phyloP scores from a whole-genome alignment of 805 yeast genomes.

The Hermanozyma aechmeae region DNA sequence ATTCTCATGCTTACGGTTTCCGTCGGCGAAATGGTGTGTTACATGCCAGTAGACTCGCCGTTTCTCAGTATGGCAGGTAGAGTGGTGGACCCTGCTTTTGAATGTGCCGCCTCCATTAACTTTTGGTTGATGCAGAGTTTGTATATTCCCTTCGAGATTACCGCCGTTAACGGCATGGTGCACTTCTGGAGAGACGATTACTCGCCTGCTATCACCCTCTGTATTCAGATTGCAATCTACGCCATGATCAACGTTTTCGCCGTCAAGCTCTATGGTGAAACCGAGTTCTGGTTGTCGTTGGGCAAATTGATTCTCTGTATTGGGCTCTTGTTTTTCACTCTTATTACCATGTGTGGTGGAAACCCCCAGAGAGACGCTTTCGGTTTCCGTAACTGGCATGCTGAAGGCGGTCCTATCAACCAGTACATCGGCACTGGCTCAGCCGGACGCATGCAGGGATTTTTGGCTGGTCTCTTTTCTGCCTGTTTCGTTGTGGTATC shows the following conservation, averaged over 20 bases:
- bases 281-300: conserved; percentile 71
- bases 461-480: conserved; percentile 26
- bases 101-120: conserved; percentile 24
- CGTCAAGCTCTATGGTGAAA: conserved; percentile 69
- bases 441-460: conserved; percentile 33
- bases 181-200: conserved; percentile 44
- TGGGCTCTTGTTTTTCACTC: conserved; percentile 70
- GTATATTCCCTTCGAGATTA: conserved; percentile 16
- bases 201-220: conserved; percentile 38
- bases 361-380: conserved; percentile 56
- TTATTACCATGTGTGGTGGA: conserved; percentile 81
- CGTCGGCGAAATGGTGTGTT: conserved; percentile 30
- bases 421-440: conserved; percentile 29
- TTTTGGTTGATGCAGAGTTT: conserved; percentile 35
- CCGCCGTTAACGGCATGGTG: conserved; percentile 41
- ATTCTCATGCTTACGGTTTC: conserved; percentile 19
- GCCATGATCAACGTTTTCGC: conserved; percentile 53
- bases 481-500: conserved; percentile 34
- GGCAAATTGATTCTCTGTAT: conserved; percentile 52
- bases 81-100: conserved; percentile 28
- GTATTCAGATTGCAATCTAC: conserved; percentile 33
- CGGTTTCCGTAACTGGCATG: conserved; percentile 39
- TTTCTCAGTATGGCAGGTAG: conserved; percentile 29
- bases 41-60: conserved; percentile 26
- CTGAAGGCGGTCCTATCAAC: conserved; percentile 28